Conservation (phyloP, 1,284 basidiomycete genomes). For the Cystobasidium slooffiae region DNA sequence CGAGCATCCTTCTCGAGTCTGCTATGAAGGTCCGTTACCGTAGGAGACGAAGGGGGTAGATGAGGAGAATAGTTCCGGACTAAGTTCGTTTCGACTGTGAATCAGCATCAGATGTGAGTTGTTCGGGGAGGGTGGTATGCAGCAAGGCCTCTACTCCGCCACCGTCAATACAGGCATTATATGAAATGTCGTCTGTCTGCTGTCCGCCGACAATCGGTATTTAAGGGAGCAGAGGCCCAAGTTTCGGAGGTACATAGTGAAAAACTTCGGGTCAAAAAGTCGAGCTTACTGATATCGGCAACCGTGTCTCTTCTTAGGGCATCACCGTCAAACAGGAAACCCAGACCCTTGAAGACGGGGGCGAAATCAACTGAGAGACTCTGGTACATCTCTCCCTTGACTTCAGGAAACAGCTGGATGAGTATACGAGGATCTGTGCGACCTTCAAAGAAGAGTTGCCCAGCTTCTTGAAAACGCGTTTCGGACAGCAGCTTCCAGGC, state of each 20-base stretch:
- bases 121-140: conserved; percentile 48
- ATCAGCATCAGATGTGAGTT: conserved; percentile 47
- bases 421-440: conserved; percentile 74
- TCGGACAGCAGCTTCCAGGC: conserved; percentile 73
- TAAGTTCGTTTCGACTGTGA: conserved; percentile 78
- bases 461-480: conserved; percentile 76
- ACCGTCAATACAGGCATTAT: too few relatives aligned
- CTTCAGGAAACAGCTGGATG: conserved; percentile 73
- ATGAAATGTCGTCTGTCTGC: conserved; percentile 10
- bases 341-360: conserved; percentile 70
- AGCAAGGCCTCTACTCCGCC: conserved; percentile 46
- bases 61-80: conserved; percentile 86
- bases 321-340: conserved; percentile 66
- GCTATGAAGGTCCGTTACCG: conserved; percentile 69
- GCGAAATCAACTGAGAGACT: conserved; percentile 60
- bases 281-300: conserved; percentile 74
- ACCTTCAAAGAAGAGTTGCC: conserved; percentile 71
- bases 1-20: conserved; percentile 66
- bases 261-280: conserved; percentile 47
- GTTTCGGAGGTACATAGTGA: conserved; percentile 23
- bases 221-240: conserved; percentile 42
- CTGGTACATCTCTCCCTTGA: conserved; percentile 61
- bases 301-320: conserved; percentile 61
- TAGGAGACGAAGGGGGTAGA: conserved; percentile 69
- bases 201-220: not conserved